These are phyloP conservation scores for Lepidium africanum DNA, from an alignment of 345 rosid species.

Conservation along the genomic window DNA sequence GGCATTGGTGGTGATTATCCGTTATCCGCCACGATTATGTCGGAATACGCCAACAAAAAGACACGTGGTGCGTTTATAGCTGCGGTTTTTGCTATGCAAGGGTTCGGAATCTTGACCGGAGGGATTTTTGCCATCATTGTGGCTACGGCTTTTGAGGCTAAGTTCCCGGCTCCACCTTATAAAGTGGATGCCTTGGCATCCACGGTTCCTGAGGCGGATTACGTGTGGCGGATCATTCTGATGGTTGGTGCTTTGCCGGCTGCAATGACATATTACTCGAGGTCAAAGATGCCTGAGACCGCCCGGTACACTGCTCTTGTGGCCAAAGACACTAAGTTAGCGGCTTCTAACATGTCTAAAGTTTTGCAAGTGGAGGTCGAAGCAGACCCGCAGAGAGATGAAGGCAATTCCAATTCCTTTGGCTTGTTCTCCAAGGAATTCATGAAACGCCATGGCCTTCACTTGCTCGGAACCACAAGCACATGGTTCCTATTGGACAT, in stretches of 20 bases:
- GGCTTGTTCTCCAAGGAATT: slow-evolving; percentile 62
- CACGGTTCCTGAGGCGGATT: slow-evolving; percentile 66
- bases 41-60: slow-evolving; percentile 81
- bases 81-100: slow-evolving; percentile 94
- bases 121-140: slow-evolving; percentile 60
- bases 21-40: slow-evolving; percentile 77
- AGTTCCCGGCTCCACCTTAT: slow-evolving; percentile 49
- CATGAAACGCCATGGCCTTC: slow-evolving; percentile 62
- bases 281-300: slow-evolving; percentile 89
- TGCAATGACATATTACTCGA: slow-evolving; percentile 66
- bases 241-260: slow-evolving; percentile 87
- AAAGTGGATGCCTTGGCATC: slow-evolving; percentile 37
- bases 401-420: slow-evolving; percentile 26
- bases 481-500: no score
- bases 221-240: slow-evolving; percentile 68
- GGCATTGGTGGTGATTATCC: slow-evolving; percentile 87
- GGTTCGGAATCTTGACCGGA: slow-evolving; percentile 73
- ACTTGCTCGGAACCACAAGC: slow-evolving; percentile 59
- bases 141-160: slow-evolving; percentile 42
- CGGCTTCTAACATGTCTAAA: slow-evolving; percentile 75
- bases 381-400: slow-evolving; percentile 41
- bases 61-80: slow-evolving; percentile 86
- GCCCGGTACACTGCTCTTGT: slow-evolving; percentile 88
- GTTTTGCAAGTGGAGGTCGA: slow-evolving; percentile 64
- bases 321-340: slow-evolving; percentile 64